These are phyloP conservation scores for Hemileccinum rubropunctum DNA, from an alignment of 768 basidiomycete species.

Conservation along the genomic window DNA sequence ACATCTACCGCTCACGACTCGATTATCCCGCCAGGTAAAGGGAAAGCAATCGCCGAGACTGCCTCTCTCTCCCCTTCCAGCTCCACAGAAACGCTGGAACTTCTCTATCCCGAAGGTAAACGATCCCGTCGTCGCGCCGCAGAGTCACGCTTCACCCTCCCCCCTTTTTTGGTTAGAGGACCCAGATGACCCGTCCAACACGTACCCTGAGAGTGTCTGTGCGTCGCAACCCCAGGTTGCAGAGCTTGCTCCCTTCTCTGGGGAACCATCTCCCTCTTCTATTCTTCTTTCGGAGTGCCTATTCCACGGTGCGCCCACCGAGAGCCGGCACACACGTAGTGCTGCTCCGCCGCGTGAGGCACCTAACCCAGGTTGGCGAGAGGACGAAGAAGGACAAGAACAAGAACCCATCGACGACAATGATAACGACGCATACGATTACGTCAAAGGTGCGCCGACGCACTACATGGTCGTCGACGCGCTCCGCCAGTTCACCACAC, in stretches of 20 bases:
- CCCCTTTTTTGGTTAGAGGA: conserved; percentile 5
- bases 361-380: not conserved
- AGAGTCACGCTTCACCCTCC: not conserved
- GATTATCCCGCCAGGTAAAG: conserved; percentile 1
- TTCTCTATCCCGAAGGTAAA: conserved; percentile 12
- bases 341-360: too few relatives aligned
- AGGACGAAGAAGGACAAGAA: conserved; percentile 2
- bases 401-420: not conserved
- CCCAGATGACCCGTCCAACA: not conserved
- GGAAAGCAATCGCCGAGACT: not conserved
- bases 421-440: not conserved
- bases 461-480: conserved; percentile 28
- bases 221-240: not conserved
- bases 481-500: conserved; percentile 26
- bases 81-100: conserved; percentile 9
- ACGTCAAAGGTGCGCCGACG: too few relatives aligned
- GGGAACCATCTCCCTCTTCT: not conserved
- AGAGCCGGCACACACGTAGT: too few relatives aligned
- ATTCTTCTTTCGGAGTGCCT: too few relatives aligned
- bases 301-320: too few relatives aligned
- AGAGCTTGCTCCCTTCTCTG: not conserved
- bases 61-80: conserved; percentile 2
- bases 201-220: not conserved
- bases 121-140: not conserved
- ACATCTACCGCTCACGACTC: not conserved